Percentiles rank a stretch among this genome's conserved stretches.
Evolutionary conservation across 768 basidiomycete genomes (phyloP).

Genomic region (Suillus luteus): DNA sequence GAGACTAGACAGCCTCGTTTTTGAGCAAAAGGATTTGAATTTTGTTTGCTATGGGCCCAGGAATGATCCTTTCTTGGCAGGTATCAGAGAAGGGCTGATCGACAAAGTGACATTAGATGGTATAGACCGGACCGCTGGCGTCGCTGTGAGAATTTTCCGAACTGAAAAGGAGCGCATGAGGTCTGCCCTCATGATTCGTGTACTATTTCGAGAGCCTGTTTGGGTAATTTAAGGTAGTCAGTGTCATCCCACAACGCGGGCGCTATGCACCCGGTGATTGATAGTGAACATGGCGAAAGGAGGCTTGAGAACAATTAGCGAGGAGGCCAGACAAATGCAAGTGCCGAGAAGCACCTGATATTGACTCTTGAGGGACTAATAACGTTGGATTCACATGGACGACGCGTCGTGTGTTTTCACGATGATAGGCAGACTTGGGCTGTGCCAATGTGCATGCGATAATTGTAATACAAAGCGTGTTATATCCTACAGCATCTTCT

Average conservation of each 20-base stretch:
- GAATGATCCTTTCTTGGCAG: neutral
- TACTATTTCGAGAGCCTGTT: neutral
- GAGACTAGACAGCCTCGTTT: neutral
- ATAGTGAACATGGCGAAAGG: neutral
- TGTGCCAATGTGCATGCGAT: neutral
- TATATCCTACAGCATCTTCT: slow-evolving; percentile 36
- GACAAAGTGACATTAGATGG: neutral
- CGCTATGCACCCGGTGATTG: neutral
- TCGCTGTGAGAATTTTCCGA: neutral
- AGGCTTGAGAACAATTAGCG: neutral
- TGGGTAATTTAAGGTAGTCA: neutral
- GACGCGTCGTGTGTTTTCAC: neutral
- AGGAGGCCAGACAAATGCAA: neutral
- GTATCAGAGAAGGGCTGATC: neutral
- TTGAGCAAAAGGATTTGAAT: neutral
- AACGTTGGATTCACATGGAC: neutral
- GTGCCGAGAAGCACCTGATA: neutral
- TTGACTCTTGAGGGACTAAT: neutral
- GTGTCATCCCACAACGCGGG: neutral
- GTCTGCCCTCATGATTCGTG: neutral
- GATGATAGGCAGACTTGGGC: neutral
- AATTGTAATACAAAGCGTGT: slow-evolving; percentile 4
- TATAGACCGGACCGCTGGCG: neutral
- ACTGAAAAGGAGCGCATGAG: neutral
- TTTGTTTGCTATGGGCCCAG: neutral